A percentile compares a stretch with the other conserved stretches of the same genome.
phyloP scores from a whole-genome alignment of 495 filamentous ascomycete genomes.

The Daldinia grandis region DNA sequence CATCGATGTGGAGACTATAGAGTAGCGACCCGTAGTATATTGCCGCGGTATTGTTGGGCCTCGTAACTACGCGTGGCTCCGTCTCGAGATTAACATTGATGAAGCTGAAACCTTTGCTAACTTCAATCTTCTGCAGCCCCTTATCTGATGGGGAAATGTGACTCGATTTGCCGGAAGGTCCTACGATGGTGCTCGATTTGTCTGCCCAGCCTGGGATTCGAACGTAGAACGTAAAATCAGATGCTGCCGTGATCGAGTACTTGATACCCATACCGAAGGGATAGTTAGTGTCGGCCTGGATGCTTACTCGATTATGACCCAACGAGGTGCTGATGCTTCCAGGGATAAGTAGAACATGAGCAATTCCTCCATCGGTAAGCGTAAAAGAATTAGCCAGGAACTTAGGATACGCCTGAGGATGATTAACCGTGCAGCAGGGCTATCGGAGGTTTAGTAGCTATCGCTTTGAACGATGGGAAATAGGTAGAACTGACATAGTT shows the following conservation, averaged over 20 bases:
- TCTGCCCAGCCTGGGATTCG: slow-evolving; percentile 60
- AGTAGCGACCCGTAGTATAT: slow-evolving; percentile 64
- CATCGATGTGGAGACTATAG: slow-evolving; percentile 60
- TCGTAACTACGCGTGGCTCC: slow-evolving; percentile 46
- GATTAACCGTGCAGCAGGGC: slow-evolving; percentile 71
- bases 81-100: slow-evolving; percentile 46
- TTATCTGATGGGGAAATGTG: slow-evolving; percentile 36
- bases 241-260: slow-evolving; percentile 57
- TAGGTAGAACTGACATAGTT: slow-evolving; percentile 41
- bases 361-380: slow-evolving; percentile 49
- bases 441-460: slow-evolving; percentile 32
- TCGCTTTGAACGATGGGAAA: neutral
- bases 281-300: slow-evolving; percentile 55
- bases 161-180: slow-evolving; percentile 2
- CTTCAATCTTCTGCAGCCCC: slow-evolving; percentile 50
- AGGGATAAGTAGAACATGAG: slow-evolving; percentile 55
- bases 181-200: slow-evolving; percentile 40
- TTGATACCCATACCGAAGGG: slow-evolving; percentile 59
- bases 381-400: slow-evolving; percentile 55
- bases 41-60: slow-evolving; percentile 64
- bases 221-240: slow-evolving; percentile 59
- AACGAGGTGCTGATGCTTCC: slow-evolving; percentile 46
- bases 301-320: slow-evolving; percentile 37
- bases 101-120: slow-evolving; percentile 46
- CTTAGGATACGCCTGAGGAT: slow-evolving; percentile 68